Evolutionary conservation across 768 basidiomycete genomes (phyloP).

Genomic region (Thelephora ganbajun): DNA sequence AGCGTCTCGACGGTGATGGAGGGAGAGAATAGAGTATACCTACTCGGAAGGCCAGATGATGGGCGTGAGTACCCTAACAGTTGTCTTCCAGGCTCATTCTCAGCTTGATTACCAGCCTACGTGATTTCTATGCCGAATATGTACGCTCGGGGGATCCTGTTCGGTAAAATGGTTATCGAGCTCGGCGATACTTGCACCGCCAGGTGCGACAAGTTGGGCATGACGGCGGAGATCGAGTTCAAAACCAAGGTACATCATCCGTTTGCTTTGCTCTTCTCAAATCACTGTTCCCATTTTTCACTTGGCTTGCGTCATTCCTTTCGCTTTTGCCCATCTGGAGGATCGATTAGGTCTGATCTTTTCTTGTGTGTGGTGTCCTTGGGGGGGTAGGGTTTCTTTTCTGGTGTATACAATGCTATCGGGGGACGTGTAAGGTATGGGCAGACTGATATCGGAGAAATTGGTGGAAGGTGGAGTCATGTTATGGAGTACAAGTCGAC

Average conservation of each 20-base stretch:
- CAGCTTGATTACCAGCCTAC: constrained; percentile 39
- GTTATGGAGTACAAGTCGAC: constrained; percentile 71
- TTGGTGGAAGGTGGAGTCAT: constrained; percentile 85
- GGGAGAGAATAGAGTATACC: constrained; percentile 78
- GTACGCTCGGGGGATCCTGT: constrained; percentile 80
- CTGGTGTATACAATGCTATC: constrained; percentile 89
- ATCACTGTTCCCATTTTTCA: neutral
- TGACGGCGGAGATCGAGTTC: constrained; percentile 82
- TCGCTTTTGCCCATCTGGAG: neutral
- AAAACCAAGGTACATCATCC: constrained; percentile 71
- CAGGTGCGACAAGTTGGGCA: constrained; percentile 64
- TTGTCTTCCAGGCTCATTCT: neutral
- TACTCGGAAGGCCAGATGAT: constrained; percentile 75
- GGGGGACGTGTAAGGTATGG: constrained; percentile 62
- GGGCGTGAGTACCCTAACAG: constrained; percentile 43
- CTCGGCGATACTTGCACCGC: constrained; percentile 82
- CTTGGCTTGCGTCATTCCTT: no score
- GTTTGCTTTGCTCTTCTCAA: neutral
- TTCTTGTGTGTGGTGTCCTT: neutral
- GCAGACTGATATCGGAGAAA: constrained; percentile 61
- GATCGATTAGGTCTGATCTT: neutral
- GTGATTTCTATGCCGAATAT: constrained; percentile 96
- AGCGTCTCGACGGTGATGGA: constrained; percentile 95
- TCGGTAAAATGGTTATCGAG: constrained; percentile 93
- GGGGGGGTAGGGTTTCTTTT: constrained; percentile 87